A percentile compares a stretch with the other conserved stretches of the same genome.
phyloP scores from a whole-genome alignment of 2,329 filamentous ascomycete species.

The Polytolypa hystricis region DNA sequence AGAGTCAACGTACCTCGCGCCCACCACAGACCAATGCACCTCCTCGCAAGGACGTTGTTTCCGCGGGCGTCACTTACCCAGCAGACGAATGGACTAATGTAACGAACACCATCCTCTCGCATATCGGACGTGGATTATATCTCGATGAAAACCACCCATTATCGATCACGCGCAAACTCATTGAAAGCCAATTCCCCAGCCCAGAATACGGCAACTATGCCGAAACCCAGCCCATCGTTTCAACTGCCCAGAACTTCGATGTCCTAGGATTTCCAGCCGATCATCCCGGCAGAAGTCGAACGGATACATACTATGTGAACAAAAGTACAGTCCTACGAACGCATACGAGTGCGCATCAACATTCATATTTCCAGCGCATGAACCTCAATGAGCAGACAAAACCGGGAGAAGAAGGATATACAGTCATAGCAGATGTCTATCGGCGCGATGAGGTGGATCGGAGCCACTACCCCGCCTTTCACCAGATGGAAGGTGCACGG shows the following conservation, averaged over 20 bases:
- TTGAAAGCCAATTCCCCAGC: constrained; percentile 73
- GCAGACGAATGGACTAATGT: constrained; percentile 81
- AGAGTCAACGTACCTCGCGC: background rate
- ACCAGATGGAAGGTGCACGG: constrained; percentile 94
- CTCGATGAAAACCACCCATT: constrained; percentile 84
- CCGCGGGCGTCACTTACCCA: constrained; percentile 48
- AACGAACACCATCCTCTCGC: constrained; percentile 60
- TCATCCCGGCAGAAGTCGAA: constrained; percentile 75
- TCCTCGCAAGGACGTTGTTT: no score
- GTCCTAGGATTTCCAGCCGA: constrained; percentile 83
- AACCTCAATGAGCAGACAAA: constrained; percentile 27
- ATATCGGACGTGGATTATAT: constrained; percentile 70
- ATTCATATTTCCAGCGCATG: constrained; percentile 62
- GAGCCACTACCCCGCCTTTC: constrained; percentile 92
- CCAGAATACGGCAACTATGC: constrained; percentile 68
- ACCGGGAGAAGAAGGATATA: constrained; percentile 55
- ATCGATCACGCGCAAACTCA: constrained; percentile 79
- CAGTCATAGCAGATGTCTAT: constrained; percentile 91
- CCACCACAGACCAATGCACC: background rate
- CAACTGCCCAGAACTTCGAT: constrained; percentile 83
- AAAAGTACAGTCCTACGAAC: constrained; percentile 72
- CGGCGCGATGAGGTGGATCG: constrained; percentile 88
- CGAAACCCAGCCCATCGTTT: constrained; percentile 70
- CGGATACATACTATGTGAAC: constrained; percentile 95
- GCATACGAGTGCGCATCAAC: constrained; percentile 92